Conservation (phyloP, 495 filamentous ascomycete genomes). For the Penicillium odoratum region DNA sequence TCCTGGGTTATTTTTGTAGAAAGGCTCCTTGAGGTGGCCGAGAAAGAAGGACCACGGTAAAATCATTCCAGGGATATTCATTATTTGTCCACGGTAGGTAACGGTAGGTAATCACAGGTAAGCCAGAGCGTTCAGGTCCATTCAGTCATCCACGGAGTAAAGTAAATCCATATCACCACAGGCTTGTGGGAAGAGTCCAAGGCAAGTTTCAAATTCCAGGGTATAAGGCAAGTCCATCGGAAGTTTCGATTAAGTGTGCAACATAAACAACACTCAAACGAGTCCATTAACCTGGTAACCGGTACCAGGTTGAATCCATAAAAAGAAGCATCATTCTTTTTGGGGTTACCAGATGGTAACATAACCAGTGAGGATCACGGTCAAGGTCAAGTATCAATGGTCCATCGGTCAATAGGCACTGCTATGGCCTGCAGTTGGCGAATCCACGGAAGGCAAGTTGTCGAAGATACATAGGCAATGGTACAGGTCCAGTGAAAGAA, state of each 20-base stretch:
- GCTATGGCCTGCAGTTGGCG: conserved; percentile 4
- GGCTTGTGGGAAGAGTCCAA: conserved; percentile 31
- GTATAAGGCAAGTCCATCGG: conserved; percentile 14
- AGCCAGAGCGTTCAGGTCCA: conserved; percentile 1
- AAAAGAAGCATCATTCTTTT: conserved; percentile 30
- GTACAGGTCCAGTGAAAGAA: conserved; percentile 29
- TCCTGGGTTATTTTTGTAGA: conserved; percentile 12
- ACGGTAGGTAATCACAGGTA: neutral
- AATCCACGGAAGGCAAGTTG: conserved; percentile 9
- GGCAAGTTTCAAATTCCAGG: conserved; percentile 24
- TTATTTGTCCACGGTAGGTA: conserved; percentile 13
- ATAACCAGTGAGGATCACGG: conserved; percentile 16
- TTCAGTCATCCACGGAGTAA: conserved; percentile 15
- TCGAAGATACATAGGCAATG: conserved; percentile 14
- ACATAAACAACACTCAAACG: conserved; percentile 48
- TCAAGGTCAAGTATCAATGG: conserved; percentile 13
- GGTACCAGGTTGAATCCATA: conserved; percentile 17
- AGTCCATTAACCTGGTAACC: conserved; percentile 41
- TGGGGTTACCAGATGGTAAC: conserved; percentile 24
- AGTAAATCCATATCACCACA: conserved; percentile 31
- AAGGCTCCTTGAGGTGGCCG: neutral
- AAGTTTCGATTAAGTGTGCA: conserved; percentile 38
- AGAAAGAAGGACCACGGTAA: conserved; percentile 11
- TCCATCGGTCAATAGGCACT: conserved; percentile 17
- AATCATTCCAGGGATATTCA: conserved; percentile 20